Evolutionary conservation across 2,329 filamentous ascomycete genomes (phyloP).

Genomic region (Amauroascus niger): DNA sequence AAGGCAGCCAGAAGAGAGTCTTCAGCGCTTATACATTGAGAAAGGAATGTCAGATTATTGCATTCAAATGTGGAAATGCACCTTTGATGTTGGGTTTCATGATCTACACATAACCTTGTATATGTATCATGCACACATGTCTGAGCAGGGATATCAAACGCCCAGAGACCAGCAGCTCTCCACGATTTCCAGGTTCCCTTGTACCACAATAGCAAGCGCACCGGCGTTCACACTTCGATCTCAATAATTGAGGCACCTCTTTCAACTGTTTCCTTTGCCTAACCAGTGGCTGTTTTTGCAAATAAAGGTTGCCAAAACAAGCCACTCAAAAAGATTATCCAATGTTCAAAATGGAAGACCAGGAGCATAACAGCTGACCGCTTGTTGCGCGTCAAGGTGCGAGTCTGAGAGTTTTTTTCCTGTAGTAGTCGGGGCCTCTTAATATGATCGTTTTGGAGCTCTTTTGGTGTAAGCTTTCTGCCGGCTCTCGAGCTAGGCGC

Average conservation of each 20-base stretch:
- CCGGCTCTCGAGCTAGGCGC: too few species aligned
- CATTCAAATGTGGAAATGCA: neutral
- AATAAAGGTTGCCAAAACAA: too few species aligned
- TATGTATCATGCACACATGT: neutral
- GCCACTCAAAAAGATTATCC: too few species aligned
- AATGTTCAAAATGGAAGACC: too few species aligned
- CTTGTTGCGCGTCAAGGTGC: too few species aligned
- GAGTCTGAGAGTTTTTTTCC: too few species aligned
- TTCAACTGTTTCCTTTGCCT: neutral
- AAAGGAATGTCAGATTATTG: neutral
- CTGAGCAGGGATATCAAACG: neutral
- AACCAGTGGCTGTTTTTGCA: too few species aligned
- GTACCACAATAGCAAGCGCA: neutral
- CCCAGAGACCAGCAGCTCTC: neutral
- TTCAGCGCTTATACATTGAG: neutral
- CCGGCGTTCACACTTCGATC: neutral
- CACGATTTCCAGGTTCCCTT: neutral
- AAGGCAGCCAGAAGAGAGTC: neutral
- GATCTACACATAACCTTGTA: constrained; percentile 1
- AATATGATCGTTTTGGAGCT: too few species aligned
- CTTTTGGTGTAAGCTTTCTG: too few species aligned
- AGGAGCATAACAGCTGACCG: too few species aligned
- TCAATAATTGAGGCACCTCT: neutral
- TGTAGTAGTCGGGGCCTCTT: too few species aligned
- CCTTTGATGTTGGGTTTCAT: neutral